Conservation (phyloP, 805 yeast genomes). For the Saccharomycopsis fermentans region DNA sequence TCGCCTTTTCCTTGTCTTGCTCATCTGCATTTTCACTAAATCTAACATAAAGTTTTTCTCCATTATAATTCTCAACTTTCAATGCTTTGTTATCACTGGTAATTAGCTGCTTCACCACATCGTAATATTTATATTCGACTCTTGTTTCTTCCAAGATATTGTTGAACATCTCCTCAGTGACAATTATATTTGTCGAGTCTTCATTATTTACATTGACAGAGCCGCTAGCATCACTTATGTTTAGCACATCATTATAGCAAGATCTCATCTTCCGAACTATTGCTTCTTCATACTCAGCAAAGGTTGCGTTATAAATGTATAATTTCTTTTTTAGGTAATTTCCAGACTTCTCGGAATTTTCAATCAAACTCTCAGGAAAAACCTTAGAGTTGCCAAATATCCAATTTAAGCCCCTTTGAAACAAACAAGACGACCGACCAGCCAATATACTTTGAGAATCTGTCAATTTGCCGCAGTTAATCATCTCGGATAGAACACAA, state of each 20-base stretch:
- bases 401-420: background rate
- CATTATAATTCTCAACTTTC: conserved; percentile 1
- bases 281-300: background rate
- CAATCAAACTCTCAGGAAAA: background rate
- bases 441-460: background rate
- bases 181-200: background rate
- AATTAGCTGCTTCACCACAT: background rate
- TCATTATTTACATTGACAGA: background rate
- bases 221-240: background rate
- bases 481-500: conserved; percentile 15
- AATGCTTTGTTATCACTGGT: background rate
- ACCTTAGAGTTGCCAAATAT: background rate
- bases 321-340: background rate
- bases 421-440: background rate
- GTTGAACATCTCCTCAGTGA: background rate
- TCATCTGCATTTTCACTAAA: background rate
- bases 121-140: background rate
- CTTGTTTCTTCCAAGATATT: background rate
- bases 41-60: background rate
- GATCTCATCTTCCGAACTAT: background rate
- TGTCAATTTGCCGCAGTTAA: background rate
- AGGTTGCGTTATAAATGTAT: background rate
- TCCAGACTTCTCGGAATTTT: background rate
- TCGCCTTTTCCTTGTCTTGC: background rate
- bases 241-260: background rate